phyloP scores from a whole-genome alignment of 768 basidiomycete species.

The Tulasnella sp. region DNA sequence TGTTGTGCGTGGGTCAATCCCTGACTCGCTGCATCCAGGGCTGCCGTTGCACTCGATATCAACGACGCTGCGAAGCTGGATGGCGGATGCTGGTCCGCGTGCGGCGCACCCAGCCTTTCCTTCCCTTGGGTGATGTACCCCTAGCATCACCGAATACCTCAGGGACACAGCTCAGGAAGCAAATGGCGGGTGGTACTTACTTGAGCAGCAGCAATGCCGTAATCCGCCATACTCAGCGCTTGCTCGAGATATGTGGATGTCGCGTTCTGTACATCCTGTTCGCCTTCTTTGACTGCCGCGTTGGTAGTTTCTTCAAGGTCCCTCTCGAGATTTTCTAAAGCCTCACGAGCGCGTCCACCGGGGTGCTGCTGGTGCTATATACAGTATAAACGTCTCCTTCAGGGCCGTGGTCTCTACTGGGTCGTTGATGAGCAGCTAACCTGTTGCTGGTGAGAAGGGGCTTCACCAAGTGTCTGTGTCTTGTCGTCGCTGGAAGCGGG shows the following conservation, averaged over 20 bases:
- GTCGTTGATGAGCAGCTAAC: no score
- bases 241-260: constrained; percentile 43
- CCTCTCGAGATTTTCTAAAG: not conserved
- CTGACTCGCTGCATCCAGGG: constrained; percentile 26
- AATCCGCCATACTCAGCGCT: constrained; percentile 38
- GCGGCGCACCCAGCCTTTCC: constrained; percentile 10
- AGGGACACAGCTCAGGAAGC: not conserved
- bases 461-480: no score
- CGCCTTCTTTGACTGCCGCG: constrained; percentile 45
- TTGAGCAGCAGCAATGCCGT: constrained; percentile 36
- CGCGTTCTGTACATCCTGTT: constrained; percentile 36
- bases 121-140: constrained; percentile 14
- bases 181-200: constrained; percentile 17
- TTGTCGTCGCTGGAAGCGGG: no score
- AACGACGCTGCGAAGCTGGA: constrained; percentile 27
- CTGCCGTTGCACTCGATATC: constrained; percentile 27
- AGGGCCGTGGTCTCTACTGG: no score
- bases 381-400: no score
- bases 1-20: constrained; percentile 25
- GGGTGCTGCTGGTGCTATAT: no score
- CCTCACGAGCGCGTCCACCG: not conserved
- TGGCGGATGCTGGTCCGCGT: not conserved
- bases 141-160: not conserved
- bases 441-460: no score
- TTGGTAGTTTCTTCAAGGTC: constrained; percentile 30